phyloP scores from a whole-genome alignment of 805 yeast species.

The Yarrowia bubula region DNA sequence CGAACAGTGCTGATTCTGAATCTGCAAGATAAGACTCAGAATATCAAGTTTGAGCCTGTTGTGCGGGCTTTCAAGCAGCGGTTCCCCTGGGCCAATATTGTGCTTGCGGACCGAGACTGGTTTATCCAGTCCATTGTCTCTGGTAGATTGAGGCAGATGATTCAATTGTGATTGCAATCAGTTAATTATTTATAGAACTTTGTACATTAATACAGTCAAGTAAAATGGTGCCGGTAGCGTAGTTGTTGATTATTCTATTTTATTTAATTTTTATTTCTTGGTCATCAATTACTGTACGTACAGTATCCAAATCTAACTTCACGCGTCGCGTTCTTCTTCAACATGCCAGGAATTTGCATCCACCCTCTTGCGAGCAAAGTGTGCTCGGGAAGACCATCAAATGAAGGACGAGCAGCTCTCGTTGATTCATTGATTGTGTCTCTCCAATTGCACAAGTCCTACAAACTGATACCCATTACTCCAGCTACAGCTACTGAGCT shows the following conservation, averaged over 20 bases:
- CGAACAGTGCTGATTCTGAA: slow-evolving; percentile 9
- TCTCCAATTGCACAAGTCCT: background rate
- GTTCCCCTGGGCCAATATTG: slow-evolving; percentile 1
- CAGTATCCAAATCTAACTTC: background rate
- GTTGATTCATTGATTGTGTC: background rate
- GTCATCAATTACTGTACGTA: background rate
- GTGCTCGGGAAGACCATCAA: slow-evolving; percentile 8
- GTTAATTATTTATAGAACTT: slow-evolving; percentile 10
- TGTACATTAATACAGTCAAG: background rate
- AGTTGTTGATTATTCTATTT: too few relatives aligned
- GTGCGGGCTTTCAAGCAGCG: slow-evolving; percentile 12
- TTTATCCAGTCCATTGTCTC: slow-evolving; percentile 14
- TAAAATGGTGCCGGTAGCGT: background rate
- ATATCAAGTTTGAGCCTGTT: background rate
- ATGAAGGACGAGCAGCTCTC: slow-evolving; percentile 17
- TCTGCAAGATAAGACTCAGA: background rate
- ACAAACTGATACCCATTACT: background rate
- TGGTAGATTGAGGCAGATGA: slow-evolving; percentile 13
- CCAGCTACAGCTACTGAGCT: background rate
- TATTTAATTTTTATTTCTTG: background rate
- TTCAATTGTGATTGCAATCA: background rate
- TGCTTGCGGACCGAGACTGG: slow-evolving; percentile 22
- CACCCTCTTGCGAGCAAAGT: slow-evolving; percentile 25
- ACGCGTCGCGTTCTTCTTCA: background rate
- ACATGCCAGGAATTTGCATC: slow-evolving; percentile 23